Conservation (phyloP, 2,329 filamentous ascomycete species). For the Periconia digitata region DNA sequence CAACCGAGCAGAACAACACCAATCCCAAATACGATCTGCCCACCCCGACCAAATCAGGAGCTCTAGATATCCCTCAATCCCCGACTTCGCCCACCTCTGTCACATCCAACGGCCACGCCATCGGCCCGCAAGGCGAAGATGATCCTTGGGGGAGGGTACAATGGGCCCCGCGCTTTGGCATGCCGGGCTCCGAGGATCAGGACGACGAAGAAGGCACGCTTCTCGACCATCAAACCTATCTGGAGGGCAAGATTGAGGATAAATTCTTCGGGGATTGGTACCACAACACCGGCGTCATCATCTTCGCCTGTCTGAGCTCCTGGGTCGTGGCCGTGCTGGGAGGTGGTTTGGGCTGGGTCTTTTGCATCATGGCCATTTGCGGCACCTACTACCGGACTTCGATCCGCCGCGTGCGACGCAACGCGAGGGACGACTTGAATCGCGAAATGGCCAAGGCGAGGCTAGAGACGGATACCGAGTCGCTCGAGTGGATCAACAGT, state of each 20-base stretch:
- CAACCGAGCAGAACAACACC: conserved; percentile 62
- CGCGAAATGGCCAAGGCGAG: conserved; percentile 85
- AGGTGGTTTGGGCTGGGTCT: conserved; percentile 88
- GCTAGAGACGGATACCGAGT: conserved; percentile 88
- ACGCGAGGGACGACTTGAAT: conserved; percentile 91
- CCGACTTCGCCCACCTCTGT: conserved; percentile 47
- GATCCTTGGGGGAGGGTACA: conserved; percentile 63
- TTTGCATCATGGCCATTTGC: conserved; percentile 89
- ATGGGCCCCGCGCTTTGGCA: conserved; percentile 84
- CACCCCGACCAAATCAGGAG: conserved; percentile 69
- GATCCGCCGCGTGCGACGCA: conserved; percentile 86
- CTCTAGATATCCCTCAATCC: conserved; percentile 53
- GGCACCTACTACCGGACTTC: conserved; percentile 97
- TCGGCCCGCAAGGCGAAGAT: conserved; percentile 56
- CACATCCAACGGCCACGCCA: conserved; percentile 53
- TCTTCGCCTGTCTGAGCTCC: conserved; percentile 86
- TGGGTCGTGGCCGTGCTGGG: conserved; percentile 90
- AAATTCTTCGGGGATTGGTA: conserved; percentile 98
- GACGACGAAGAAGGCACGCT: conserved; percentile 63
- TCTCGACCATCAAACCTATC: conserved; percentile 83
- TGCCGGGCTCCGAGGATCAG: conserved; percentile 51
- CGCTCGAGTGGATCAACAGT: conserved; percentile 98
- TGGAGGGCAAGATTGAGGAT: conserved; percentile 83
- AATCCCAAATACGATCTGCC: conserved; percentile 76
- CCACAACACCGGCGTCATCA: conserved; percentile 91